Conservation (phyloP, 2,329 filamentous ascomycete genomes). For the Diplodia corticola region DNA sequence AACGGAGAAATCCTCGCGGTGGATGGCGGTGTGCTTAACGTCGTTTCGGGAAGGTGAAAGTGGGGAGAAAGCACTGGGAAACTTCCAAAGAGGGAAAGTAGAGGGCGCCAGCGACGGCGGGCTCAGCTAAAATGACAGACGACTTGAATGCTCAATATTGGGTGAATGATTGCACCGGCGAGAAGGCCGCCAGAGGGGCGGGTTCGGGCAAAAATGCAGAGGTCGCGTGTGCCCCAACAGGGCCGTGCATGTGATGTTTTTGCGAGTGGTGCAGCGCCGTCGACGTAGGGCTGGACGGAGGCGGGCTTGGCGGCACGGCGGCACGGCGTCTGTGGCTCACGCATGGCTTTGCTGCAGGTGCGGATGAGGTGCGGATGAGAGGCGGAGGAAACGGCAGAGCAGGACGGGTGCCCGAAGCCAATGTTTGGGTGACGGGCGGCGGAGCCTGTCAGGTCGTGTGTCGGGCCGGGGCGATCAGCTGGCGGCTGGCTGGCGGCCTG, state of each 20-base stretch:
- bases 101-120: not conserved
- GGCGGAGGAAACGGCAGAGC: not conserved
- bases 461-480: slow-evolving; percentile 1
- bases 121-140: not conserved
- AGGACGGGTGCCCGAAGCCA: not conserved
- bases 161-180: not conserved
- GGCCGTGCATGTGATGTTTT: not conserved
- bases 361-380: not conserved
- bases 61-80: not conserved
- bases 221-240: not conserved
- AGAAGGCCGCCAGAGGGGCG: not conserved
- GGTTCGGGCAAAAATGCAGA: not conserved
- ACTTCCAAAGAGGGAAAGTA: not conserved
- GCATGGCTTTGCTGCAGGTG: not conserved
- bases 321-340: not conserved
- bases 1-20: slow-evolving; percentile 53
- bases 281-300: not conserved
- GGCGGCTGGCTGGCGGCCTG: slow-evolving; percentile 4
- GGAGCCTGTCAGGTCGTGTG: not conserved
- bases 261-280: not conserved
- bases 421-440: not conserved
- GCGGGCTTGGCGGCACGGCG: not conserved
- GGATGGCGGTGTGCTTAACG: slow-evolving; percentile 54
- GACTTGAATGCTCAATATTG: not conserved
- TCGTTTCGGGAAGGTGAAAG: slow-evolving; percentile 41